phyloP scores from a whole-genome alignment of 441 rosid species.

The Jatropha podagrica region DNA sequence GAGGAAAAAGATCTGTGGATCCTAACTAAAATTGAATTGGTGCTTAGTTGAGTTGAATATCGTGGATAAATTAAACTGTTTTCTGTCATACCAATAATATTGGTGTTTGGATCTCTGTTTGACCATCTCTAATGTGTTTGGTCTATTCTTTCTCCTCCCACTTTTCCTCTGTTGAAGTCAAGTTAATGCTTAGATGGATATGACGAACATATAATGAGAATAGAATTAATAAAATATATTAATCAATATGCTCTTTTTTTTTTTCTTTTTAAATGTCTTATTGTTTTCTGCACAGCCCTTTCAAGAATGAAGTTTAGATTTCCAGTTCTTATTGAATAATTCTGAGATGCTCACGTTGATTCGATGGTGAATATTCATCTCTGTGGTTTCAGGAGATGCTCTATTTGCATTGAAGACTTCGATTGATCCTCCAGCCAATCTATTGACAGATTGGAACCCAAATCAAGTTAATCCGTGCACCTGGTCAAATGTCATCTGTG shows the following conservation, averaged over 20 bases:
- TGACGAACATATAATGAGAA: neutral
- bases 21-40: neutral
- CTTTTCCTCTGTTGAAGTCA: neutral
- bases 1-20: neutral
- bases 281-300: neutral
- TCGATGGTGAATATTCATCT: conserved; percentile 23
- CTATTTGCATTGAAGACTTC: conserved; percentile 61
- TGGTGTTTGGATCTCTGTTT: neutral
- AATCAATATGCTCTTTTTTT: neutral
- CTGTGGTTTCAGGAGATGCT: conserved; percentile 68
- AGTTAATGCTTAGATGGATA: neutral
- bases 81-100: neutral
- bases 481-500: conserved; percentile 84
- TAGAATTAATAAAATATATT: neutral
- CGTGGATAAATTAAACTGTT: neutral
- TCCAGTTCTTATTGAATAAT: conserved; percentile 16
- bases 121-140: neutral
- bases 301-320: neutral
- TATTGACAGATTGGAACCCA: conserved; percentile 77
- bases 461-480: conserved; percentile 89
- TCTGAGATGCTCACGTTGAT: conserved; percentile 20
- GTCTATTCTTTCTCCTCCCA: neutral
- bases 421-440: conserved; percentile 46
- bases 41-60: neutral
- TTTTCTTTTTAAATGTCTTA: neutral